Evolutionary conservation across 192 early-diverging fungal genomes (phyloP).

Genomic region (Gigaspora rosea): DNA sequence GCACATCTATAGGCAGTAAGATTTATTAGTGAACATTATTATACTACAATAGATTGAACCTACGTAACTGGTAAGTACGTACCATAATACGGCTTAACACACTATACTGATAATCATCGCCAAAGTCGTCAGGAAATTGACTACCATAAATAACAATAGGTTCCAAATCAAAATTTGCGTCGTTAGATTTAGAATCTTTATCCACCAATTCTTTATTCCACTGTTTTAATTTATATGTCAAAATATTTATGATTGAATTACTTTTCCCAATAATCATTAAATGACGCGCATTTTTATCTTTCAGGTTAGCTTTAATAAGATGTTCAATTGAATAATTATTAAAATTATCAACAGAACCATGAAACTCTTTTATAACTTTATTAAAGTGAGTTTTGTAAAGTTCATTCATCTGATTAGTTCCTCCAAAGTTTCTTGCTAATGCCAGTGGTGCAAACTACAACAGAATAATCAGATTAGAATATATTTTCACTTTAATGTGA

Average conservation of each 20-base stretch:
- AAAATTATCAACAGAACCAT: not conserved
- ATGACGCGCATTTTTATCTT: conserved; percentile 9
- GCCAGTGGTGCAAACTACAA: not conserved
- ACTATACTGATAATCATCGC: not conserved
- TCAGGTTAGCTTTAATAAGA: conserved; percentile 1
- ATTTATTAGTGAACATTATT: not conserved
- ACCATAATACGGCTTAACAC: conserved; percentile 28
- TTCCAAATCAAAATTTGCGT: not conserved
- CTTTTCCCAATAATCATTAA: conserved; percentile 33
- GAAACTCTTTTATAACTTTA: not conserved
- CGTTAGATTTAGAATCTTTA: too few species aligned
- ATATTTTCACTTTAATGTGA: not conserved
- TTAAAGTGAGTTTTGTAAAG: not conserved
- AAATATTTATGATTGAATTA: conserved; percentile 22
- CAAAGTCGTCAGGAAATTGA: conserved; percentile 28
- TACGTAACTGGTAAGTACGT: not conserved
- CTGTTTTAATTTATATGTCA: conserved; percentile 16
- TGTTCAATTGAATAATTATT: not conserved
- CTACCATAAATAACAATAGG: conserved; percentile 21
- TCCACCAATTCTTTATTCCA: too few species aligned
- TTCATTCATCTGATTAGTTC: not conserved
- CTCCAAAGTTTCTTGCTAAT: not conserved
- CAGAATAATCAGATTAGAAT: not conserved
- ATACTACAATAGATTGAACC: not conserved
- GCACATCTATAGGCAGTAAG: not conserved